Evolutionary conservation across 2,329 filamentous ascomycete genomes (phyloP), one percentile per base, ranked within the genome.

Genomic region (Colletotrichum costaricense): DNA sequence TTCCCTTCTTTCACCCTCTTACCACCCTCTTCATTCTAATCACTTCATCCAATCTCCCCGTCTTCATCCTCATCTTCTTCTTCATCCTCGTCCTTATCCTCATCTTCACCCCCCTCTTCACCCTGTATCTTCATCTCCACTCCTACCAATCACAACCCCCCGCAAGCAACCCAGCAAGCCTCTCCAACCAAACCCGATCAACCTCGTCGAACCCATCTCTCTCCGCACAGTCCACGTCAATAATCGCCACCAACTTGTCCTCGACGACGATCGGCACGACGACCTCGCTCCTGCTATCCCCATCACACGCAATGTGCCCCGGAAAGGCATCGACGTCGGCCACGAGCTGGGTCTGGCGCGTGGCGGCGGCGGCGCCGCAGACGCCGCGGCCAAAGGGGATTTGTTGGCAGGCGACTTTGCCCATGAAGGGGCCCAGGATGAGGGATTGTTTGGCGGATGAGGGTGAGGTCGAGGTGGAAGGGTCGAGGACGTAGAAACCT

Each of bases 281-380:
- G 80, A 97, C 92, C 85, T 97, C 94, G 80, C 94, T 95, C 83
- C 86, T 89, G 78, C 90, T 94, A 70, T 90, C 92, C 4, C 90
- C 89, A 81, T 97, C 94, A 80, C 94, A 96, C 11, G 94, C 93
- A 79, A 97, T 95, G 80, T 96, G 94, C 2, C 93, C 94, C 0
- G 93, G 92, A 78, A 96, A 96, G 64, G 84, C 79, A 56, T 94
- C 91, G 8, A 97, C 93, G 80, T 97, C 91, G 14, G 86, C 83
- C 0, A 93, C 88, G 7, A 95, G 80, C 82, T 94, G 92, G 12
- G 93, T 95, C 72, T 83, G 79, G 57, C 83, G 82, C 4, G 85
- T 88, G 28, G 87, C 79, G 1, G 93, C 94, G 0, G 93, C 93
- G 7, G 89, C 84, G 3, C 94, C 94, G 80, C 94, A 96, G 5